A percentile compares a stretch with the other conserved stretches of the same genome.
Conservation (phyloP, 495 filamentous ascomycete species). For the Elaphomyces granulatus region DNA sequence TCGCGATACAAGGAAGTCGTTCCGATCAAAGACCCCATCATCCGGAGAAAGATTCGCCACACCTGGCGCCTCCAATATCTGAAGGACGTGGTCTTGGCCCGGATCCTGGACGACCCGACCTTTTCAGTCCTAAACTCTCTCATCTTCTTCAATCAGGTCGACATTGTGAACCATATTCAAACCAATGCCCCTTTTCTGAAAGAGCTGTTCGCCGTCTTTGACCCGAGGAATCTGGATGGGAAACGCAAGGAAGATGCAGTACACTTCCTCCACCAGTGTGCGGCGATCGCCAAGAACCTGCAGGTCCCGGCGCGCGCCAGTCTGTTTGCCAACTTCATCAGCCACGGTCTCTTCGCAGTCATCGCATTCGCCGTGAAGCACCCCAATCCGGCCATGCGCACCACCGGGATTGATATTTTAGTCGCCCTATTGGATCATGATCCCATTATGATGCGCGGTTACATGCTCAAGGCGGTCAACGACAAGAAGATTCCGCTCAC, state of each 20-base stretch:
- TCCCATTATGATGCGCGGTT: conserved; percentile 78
- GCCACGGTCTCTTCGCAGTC: conserved; percentile 71
- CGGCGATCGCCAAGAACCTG: conserved; percentile 83
- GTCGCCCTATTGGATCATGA: conserved; percentile 94
- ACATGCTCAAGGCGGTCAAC: conserved; percentile 80
- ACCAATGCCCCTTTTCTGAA: conserved; percentile 59
- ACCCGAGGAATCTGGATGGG: conserved; percentile 42
- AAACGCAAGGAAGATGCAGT: conserved; percentile 86
- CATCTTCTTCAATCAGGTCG: conserved; percentile 98
- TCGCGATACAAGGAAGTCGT: conserved; percentile 95
- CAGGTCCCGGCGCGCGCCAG: conserved; percentile 66
- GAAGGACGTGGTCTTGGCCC: conserved; percentile 94
- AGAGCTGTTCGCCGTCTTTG: conserved; percentile 85
- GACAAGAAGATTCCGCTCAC: conserved; percentile 79
- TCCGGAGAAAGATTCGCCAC: conserved; percentile 84
- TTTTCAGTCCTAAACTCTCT: conserved; percentile 95
- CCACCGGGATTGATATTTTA: conserved; percentile 87
- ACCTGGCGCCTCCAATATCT: conserved; percentile 94
- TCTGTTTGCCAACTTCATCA: conserved; percentile 81
- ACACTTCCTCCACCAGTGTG: conserved; percentile 92
- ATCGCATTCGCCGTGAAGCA: conserved; percentile 87
- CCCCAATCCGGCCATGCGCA: conserved; percentile 66
- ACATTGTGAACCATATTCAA: conserved; percentile 89
- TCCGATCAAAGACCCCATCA: conserved; percentile 62
- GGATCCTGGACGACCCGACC: conserved; percentile 93